phyloP scores from a whole-genome alignment of 257 asterid species.

The Perilla frutescens region DNA sequence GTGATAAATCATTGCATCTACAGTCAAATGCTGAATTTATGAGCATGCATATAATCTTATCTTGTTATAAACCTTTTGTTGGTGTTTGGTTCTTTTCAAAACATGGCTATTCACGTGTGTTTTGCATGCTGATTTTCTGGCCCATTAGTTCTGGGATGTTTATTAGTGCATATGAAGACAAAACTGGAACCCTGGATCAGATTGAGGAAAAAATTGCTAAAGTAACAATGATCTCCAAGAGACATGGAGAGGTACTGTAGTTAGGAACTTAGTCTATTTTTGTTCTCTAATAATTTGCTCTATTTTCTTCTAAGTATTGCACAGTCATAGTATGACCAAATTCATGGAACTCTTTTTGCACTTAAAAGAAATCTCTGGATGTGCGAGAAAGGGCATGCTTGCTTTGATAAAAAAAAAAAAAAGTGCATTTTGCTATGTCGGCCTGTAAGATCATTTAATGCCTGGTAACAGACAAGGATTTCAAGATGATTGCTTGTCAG shows the following conservation, averaged over 20 bases:
- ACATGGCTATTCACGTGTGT: not conserved
- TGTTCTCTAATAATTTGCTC: conserved; percentile 4
- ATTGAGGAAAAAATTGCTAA: conserved; percentile 85
- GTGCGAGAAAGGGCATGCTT: too few species aligned
- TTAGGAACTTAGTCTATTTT: not conserved
- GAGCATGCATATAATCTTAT: conserved; percentile 14
- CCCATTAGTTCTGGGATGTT: conserved; percentile 80
- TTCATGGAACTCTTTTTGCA: not conserved
- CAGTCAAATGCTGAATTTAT: conserved; percentile 22
- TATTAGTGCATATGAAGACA: conserved; percentile 81
- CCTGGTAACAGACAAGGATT: conserved; percentile 15
- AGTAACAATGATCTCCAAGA: conserved; percentile 74
- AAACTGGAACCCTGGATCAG: conserved; percentile 66
- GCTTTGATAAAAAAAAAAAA: too few species aligned
- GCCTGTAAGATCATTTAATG: conserved; percentile 21
- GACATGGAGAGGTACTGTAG: conserved; percentile 78
- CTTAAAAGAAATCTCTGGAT: not conserved
- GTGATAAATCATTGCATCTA: conserved; percentile 48
- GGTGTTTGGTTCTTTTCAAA: conserved; percentile 4
- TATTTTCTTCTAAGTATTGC: not conserved
- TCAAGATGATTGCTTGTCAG: not conserved
- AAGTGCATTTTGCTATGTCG: conserved; percentile 4
- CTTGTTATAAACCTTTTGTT: not conserved
- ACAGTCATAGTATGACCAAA: conserved; percentile 10
- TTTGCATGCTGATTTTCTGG: conserved; percentile 23